These are phyloP conservation scores for Collybiopsis confluens DNA, from an alignment of 768 basidiomycete species.

Conservation along the genomic window DNA sequence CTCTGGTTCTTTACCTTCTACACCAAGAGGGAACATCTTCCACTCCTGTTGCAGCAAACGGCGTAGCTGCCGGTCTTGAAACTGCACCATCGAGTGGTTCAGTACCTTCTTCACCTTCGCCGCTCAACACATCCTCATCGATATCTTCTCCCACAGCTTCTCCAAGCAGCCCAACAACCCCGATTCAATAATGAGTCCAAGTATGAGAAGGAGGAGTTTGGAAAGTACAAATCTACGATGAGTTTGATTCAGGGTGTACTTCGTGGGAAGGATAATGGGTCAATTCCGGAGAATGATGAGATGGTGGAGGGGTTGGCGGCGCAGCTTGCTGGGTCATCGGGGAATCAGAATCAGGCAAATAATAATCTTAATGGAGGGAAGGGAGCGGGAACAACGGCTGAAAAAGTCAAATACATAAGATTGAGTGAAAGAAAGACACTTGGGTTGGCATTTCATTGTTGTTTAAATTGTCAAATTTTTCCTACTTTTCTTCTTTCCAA, in stretches of 20 bases:
- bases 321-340: conserved; percentile 27
- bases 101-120: conserved; percentile 23
- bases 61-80: conserved; percentile 41
- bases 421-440: too few species aligned
- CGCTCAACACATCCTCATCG: conserved; percentile 10
- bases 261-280: conserved; percentile 56
- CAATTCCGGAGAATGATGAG: conserved; percentile 34
- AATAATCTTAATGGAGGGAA: too few species aligned
- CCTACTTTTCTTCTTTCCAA: too few species aligned
- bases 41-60: conserved; percentile 42
- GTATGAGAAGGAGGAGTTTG: conserved; percentile 83
- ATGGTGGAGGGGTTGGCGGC: conserved; percentile 27
- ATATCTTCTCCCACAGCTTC: conserved; percentile 3
- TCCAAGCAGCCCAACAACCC: conserved; percentile 29
- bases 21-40: conserved; percentile 26
- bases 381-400: too few species aligned
- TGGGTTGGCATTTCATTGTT: too few species aligned
- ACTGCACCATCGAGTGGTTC: conserved; percentile 28
- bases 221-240: conserved; percentile 98
- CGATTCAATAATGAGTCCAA: conserved; percentile 83
- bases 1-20: conserved; percentile 41
- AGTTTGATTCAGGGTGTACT: conserved; percentile 90
- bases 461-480: too few species aligned
- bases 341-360: conserved; percentile 4
- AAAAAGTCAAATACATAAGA: too few species aligned